These are phyloP conservation scores for Lepraria neglecta DNA, from an alignment of 495 filamentous ascomycete genomes.

Conservation along the genomic window DNA sequence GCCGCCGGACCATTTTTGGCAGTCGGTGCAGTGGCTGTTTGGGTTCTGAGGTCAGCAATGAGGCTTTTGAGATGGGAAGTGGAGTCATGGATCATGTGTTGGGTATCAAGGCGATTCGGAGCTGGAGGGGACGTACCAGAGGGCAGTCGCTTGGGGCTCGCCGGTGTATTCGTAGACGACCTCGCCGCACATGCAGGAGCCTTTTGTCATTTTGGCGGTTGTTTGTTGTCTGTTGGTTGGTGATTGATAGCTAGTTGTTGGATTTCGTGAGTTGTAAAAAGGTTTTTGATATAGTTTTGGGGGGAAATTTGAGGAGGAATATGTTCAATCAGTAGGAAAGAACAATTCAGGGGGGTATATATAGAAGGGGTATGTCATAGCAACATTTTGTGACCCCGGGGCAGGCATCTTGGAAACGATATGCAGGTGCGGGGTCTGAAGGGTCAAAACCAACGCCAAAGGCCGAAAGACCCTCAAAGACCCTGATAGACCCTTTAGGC, in stretches of 20 bases:
- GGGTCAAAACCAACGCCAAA: neutral
- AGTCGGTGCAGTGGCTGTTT: constrained; percentile 42
- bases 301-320: neutral
- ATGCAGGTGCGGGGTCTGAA: neutral
- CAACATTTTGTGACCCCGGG: neutral
- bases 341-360: neutral
- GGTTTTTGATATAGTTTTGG: neutral
- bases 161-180: constrained; percentile 34
- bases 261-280: neutral
- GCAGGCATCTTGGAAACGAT: neutral
- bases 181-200: constrained; percentile 41
- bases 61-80: neutral
- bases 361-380: neutral
- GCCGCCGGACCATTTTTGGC: constrained; percentile 47
- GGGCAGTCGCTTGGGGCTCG: constrained; percentile 34
- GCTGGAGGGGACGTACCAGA: constrained; percentile 24
- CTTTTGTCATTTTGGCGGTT: constrained; percentile 34
- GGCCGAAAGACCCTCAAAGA: neutral
- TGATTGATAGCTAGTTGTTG: neutral
- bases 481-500: constrained; percentile 4
- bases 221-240: neutral
- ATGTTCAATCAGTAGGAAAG: neutral
- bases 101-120: neutral
- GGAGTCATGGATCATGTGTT: neutral
- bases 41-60: neutral